Evolutionary conservation across 192 early-diverging fungal species (phyloP).

Genomic region (Entophlyctis luteolus): DNA sequence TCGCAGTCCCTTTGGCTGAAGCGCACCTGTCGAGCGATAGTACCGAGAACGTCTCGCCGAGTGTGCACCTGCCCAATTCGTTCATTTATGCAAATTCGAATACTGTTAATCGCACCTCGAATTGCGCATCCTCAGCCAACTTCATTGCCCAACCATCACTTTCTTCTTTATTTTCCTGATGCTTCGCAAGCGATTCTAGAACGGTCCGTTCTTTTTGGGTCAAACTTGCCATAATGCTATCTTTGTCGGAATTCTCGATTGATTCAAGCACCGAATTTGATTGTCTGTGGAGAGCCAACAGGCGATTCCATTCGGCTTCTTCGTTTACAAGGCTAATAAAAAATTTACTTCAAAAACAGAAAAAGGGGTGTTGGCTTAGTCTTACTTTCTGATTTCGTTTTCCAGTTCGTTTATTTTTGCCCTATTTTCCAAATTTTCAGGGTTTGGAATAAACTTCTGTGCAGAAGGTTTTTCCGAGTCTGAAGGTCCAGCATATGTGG

Average conservation of each 20-base stretch:
- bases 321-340: neutral
- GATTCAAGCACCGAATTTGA: neutral
- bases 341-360: neutral
- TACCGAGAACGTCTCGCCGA: neutral
- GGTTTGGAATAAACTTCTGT: conserved; percentile 37
- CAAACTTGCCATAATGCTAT: no score
- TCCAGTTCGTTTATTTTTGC: conserved; percentile 18
- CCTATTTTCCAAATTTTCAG: conserved; percentile 34
- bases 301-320: conserved; percentile 4
- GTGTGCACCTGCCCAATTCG: neutral
- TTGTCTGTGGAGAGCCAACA: neutral
- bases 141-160: conserved; percentile 7
- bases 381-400: conserved; percentile 26
- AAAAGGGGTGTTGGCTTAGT: neutral
- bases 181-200: neutral
- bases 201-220: neutral
- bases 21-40: neutral
- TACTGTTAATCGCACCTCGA: conserved; percentile 11
- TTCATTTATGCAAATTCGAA: neutral
- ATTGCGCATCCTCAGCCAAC: neutral
- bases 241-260: no score
- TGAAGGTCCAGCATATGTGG: neutral
- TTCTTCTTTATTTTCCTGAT: neutral
- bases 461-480: neutral
- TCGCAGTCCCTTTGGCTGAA: conserved; percentile 10